Base-by-base conservation (phyloP, 768 basidiomycete genomes). In the Leucocoprinus sp. region DNA sequence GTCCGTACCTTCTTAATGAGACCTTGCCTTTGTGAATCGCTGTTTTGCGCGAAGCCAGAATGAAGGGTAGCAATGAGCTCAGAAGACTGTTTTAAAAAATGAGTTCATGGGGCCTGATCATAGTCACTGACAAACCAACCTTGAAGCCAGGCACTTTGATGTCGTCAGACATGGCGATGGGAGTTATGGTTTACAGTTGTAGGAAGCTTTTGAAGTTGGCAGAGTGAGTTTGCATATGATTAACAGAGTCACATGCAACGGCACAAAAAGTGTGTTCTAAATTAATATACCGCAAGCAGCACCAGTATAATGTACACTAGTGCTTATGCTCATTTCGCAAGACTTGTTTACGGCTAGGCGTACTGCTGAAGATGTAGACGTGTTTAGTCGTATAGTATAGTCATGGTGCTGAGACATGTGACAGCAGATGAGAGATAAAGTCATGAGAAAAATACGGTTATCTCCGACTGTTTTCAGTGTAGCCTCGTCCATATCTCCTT, bases 111-210 rank as follows among this genome's bases (percentile, higher is more conserved):
- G 9, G 39, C 23, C 19, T 17, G 21, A 35, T 24, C 9, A 9
- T 11, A 4, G 22, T n/a, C 21, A 19, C 14, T 14, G 15, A 28
- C n/a, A 34, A 27, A 50, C 55, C 29, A 43, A 77, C 86, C 72
- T 84, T 75, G 75, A 86, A 88, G n/a, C 83, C 84, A 36, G 72
- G 66, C 18, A 72, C 75, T 66, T 81, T 83, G 66, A 88, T 67
- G 60, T 82, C 74, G 56, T 69, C 69, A 26, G 82, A 80, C 83
- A 85, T 86, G n/a, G n/a, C 8, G 8, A 9, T 24, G 3, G 9
- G 60, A 26, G 45, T 40, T 28, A 55, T 61, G 42, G 48, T 36
- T 47, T 53, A 45, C 46, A 28, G 48, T 43, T 43, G 21, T 27
- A 41, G 21, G 12, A 37, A 40, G 45, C 24, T 34, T 41, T 19